These are phyloP conservation scores for Aureobasidium mangrovei DNA, from an alignment of 2,329 filamentous ascomycete genomes.

Conservation along the genomic window DNA sequence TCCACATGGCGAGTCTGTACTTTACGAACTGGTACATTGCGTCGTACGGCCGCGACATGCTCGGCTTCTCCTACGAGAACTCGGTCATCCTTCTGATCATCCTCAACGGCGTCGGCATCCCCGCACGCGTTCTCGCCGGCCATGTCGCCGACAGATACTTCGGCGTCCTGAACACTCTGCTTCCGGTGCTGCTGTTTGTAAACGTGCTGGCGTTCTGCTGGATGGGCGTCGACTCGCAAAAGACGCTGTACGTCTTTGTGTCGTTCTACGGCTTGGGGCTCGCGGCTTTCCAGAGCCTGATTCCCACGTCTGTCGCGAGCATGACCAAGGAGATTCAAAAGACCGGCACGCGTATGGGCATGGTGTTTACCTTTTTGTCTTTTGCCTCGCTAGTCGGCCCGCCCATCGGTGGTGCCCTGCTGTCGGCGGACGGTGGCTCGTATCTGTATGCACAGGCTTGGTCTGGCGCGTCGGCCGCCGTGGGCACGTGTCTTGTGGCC, in stretches of 20 bases:
- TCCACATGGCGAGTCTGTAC: conserved; percentile 29
- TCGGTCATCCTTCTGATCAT: conserved; percentile 49
- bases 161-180: conserved; percentile 48
- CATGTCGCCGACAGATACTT: conserved; percentile 45
- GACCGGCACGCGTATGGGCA: conserved; percentile 39
- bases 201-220: conserved; percentile 48
- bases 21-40: conserved; percentile 38
- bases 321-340: conserved; percentile 39
- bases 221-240: conserved; percentile 39
- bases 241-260: conserved; percentile 36
- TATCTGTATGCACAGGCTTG: conserved; percentile 38
- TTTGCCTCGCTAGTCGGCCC: conserved; percentile 39
- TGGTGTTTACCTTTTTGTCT: conserved; percentile 38
- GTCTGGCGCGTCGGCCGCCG: conserved; percentile 25
- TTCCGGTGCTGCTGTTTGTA: conserved; percentile 39
- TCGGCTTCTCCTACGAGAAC: conserved; percentile 37
- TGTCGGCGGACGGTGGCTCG: conserved; percentile 30
- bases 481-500: conserved; percentile 18
- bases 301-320: conserved; percentile 35
- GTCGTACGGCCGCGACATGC: conserved; percentile 28
- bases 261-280: conserved; percentile 38
- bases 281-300: conserved; percentile 38
- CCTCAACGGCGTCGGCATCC: conserved; percentile 49
- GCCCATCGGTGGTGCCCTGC: conserved; percentile 39
- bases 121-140: conserved; percentile 44